phyloP scores from a whole-genome alignment of 2,329 filamentous ascomycete species.

The Xylariaceae sp. region DNA sequence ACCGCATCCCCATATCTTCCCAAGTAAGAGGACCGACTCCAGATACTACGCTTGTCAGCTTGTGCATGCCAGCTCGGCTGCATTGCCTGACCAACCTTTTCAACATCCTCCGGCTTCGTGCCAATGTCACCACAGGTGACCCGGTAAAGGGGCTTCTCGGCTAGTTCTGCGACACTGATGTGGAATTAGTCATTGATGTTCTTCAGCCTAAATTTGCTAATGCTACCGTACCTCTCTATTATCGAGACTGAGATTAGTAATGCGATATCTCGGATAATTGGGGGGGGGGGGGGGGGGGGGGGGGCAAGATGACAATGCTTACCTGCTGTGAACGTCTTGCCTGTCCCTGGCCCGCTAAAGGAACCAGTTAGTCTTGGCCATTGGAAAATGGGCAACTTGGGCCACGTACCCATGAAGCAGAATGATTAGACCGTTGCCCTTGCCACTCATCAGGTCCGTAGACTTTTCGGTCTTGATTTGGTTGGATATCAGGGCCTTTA shows the following conservation, averaged over 20 bases:
- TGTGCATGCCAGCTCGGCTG: too few relatives aligned
- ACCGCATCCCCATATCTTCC: slow-evolving; percentile 16
- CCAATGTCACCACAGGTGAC: slow-evolving; percentile 20
- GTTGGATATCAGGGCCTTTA: slow-evolving; percentile 14
- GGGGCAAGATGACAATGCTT: too few relatives aligned
- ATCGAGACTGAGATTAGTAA: too few relatives aligned
- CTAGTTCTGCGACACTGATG: slow-evolving; percentile 13
- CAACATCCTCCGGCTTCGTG: slow-evolving; percentile 11
- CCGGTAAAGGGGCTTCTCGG: slow-evolving; percentile 12
- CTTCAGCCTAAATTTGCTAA: not conserved
- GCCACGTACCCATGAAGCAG: slow-evolving; percentile 16
- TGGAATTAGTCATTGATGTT: not conserved
- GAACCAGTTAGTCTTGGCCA: slow-evolving; percentile 1
- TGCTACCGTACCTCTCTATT: slow-evolving; percentile 3
- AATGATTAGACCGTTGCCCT: slow-evolving; percentile 12
- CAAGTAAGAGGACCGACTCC: slow-evolving; percentile 10
- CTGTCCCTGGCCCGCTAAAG: slow-evolving; percentile 14
- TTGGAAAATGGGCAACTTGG: not conserved
- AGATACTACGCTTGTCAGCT: too few relatives aligned
- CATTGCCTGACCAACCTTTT: too few relatives aligned
- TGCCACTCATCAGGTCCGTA: slow-evolving; percentile 6
- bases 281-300: too few relatives aligned
- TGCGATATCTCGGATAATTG: too few relatives aligned
- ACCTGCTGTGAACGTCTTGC: slow-evolving; percentile 15
- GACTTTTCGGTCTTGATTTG: slow-evolving; percentile 7